Evolutionary conservation across 2,329 filamentous ascomycete genomes (phyloP).

Genomic region (Aspergillus fructus): DNA sequence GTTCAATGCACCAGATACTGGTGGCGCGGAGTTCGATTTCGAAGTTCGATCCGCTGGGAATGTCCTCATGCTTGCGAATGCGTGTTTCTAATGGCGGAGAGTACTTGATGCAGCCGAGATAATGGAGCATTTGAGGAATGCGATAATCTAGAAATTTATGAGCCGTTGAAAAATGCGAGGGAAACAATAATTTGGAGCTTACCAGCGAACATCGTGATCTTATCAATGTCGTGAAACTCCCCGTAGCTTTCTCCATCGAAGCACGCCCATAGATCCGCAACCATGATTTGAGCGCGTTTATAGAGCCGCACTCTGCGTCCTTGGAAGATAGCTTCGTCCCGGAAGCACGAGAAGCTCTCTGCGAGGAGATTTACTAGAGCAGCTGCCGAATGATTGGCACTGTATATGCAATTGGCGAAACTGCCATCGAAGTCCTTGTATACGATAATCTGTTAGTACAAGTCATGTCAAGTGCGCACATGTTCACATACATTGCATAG

Average conservation of each 20-base stretch:
- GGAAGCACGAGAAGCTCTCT: conserved; percentile 78
- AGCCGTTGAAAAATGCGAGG: background rate
- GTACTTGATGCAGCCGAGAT: conserved; percentile 78
- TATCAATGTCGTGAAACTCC: conserved; percentile 83
- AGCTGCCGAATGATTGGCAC: conserved; percentile 76
- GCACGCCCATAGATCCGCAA: conserved; percentile 94
- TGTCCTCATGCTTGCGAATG: conserved; percentile 62
- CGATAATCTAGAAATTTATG: conserved; percentile 68
- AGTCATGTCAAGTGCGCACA: background rate
- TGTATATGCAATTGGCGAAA: conserved; percentile 70
- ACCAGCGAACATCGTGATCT: conserved; percentile 94
- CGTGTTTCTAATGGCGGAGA: conserved; percentile 74
- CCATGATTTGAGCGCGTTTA: conserved; percentile 93
- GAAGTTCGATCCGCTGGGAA: conserved; percentile 72
- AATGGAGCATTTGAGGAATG: conserved; percentile 87
- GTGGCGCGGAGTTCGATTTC: conserved; percentile 89
- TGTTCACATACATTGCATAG: conserved; percentile 65
- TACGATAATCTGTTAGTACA: conserved; percentile 3
- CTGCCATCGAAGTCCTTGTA: conserved; percentile 74
- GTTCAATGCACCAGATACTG: conserved; percentile 94
- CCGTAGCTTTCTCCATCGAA: conserved; percentile 81
- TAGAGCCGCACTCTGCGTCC: conserved; percentile 75
- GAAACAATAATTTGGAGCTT: conserved; percentile 9
- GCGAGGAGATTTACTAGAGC: conserved; percentile 82
- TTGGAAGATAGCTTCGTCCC: conserved; percentile 75